A percentile compares a stretch with the other conserved stretches of the same genome.
phyloP scores from a whole-genome alignment of 306 rosid genomes.

The Morella rubra region DNA sequence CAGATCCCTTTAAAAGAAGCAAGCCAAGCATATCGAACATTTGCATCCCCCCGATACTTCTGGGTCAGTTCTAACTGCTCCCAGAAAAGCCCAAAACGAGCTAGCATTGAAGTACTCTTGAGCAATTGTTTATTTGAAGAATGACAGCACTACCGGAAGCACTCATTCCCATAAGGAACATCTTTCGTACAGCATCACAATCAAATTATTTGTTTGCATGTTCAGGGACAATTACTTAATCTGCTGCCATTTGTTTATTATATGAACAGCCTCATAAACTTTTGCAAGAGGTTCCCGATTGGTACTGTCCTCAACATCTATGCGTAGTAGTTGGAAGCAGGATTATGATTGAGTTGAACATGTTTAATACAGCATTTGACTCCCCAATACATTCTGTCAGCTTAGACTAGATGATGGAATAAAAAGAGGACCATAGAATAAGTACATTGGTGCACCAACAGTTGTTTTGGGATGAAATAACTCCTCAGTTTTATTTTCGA shows the following conservation, averaged over 20 bases:
- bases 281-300: constrained; percentile 34
- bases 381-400: constrained; percentile 72
- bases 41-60: constrained; percentile 56
- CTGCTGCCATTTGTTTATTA: constrained; percentile 31
- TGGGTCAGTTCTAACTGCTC: constrained; percentile 75
- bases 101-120: constrained; percentile 40
- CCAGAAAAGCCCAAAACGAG: constrained; percentile 66
- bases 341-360: constrained; percentile 44
- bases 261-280: constrained; percentile 38
- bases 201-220: constrained; percentile 42
- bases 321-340: constrained; percentile 35
- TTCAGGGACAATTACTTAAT: constrained; percentile 35
- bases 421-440: no score
- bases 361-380: constrained; percentile 57
- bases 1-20: constrained; percentile 57
- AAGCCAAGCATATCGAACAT: constrained; percentile 82
- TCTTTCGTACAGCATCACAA: constrained; percentile 49
- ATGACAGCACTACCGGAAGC: constrained; percentile 36
- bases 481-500: no score
- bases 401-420: constrained; percentile 21
- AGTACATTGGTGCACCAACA: no score
- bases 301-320: constrained; percentile 64
- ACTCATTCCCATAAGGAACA: constrained; percentile 59
- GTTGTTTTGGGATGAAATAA: no score
- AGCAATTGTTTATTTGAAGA: constrained; percentile 51